Base-by-base conservation (phyloP, 768 basidiomycete species). In the Chlorophyllum brunneum region DNA sequence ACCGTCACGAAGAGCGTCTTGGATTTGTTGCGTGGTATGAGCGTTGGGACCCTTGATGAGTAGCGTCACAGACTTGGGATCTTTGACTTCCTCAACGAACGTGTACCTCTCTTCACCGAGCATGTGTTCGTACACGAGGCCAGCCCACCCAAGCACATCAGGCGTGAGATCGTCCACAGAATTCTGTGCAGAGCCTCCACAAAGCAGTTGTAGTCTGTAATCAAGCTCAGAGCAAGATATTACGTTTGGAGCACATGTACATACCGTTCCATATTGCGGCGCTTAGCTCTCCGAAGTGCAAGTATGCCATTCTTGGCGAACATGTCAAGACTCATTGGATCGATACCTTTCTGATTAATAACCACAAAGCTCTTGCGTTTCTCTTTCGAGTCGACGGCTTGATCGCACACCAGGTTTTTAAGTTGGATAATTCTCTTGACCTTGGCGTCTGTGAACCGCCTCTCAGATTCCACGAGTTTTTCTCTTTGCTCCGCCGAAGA, bases 311-410 rank as follows among this genome's bases (percentile, higher is more conserved):
- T 90, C 78, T 98, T 98, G 38, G 92, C 94, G 34, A 99, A 75
- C 36, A 98, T 85, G 69, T 99, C 97, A 51, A 99, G 78, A 62
- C 88, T 92, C 65, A 99, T 81, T 5, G 97, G 97, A 68, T 99
- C 97, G 58, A 99, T 99, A 57, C 97, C 97, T 70, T 99, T 99
- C 70, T 99, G 97, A 69, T 98, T 99, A 72, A 99, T 87, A 49
- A 98, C 70, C 44, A 98, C 95, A 65, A 99, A 98, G 63, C 76
- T 84, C 69, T 90, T 94, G 58, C 71, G 77, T 67, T 88, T 88
- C 70, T 89, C 87, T 57, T 83, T 85, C 16, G 82, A 78, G 59
- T 87, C 88, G 16, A 97, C 82, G 13, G 86, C 84, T 67, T 92
- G 91, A 67, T 99, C 97, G 67, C 97, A 99, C 1, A 98, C 95